A percentile compares a stretch with the other conserved stretches of the same genome.
Conservation (phyloP, 2,329 filamentous ascomycete genomes). For the Fusarium chuoi region DNA sequence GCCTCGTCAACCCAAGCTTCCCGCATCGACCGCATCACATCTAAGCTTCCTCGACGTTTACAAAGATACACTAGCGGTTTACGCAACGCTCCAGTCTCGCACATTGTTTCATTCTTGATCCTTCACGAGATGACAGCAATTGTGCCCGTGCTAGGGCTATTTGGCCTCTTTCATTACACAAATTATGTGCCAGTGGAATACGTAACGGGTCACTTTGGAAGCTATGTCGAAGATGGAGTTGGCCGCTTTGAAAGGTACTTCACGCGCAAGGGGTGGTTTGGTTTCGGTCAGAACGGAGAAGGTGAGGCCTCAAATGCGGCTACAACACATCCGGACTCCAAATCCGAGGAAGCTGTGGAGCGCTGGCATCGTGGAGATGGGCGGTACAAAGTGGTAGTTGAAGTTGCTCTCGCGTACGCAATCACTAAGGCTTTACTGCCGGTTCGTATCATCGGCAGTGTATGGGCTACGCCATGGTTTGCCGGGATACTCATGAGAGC, state of each 20-base stretch:
- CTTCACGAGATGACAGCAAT: conserved; percentile 93
- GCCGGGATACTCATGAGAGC: conserved; percentile 70
- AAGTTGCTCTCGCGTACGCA: conserved; percentile 89
- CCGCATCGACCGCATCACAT: conserved; percentile 58
- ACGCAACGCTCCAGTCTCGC: conserved; percentile 79
- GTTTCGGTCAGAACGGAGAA: conserved; percentile 57
- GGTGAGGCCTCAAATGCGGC: background rate
- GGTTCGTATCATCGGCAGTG: conserved; percentile 77
- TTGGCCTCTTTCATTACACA: conserved; percentile 82
- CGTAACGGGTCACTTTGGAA: conserved; percentile 61
- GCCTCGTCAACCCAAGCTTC: conserved; percentile 47
- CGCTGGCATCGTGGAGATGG: conserved; percentile 53
- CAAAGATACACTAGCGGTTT: conserved; percentile 76
- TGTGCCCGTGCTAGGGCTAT: conserved; percentile 79
- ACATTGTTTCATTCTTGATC: conserved; percentile 86
- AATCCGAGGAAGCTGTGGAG: conserved; percentile 46
- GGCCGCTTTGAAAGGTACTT: conserved; percentile 82
- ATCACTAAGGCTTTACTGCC: conserved; percentile 89
- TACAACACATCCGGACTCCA: conserved; percentile 14
- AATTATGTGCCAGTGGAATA: conserved; percentile 73
- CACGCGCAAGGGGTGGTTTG: conserved; percentile 82
- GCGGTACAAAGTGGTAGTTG: conserved; percentile 68
- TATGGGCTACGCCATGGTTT: conserved; percentile 95
- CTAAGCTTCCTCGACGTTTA: conserved; percentile 72
- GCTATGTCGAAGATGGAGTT: conserved; percentile 69